Evolutionary conservation across 2,329 filamentous ascomycete species (phyloP).

Genomic region (Cytospora chrysosperma): DNA sequence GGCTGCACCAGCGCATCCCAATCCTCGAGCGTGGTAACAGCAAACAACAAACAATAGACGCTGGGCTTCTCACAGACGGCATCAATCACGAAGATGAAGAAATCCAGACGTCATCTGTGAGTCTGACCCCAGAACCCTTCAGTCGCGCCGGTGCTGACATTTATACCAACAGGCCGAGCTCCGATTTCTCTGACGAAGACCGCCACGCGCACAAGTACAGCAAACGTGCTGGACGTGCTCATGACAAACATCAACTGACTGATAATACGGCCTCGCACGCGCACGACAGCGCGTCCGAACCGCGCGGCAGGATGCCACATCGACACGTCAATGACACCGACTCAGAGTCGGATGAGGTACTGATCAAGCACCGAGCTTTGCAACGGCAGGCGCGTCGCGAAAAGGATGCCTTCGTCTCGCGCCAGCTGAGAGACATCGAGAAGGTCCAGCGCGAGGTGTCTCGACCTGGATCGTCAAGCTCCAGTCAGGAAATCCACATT

Average conservation of each 20-base stretch:
- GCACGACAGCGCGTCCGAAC: background rate
- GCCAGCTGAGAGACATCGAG: conserved; percentile 10
- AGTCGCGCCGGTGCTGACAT: background rate
- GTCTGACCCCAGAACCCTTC: background rate
- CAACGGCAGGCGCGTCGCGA: background rate
- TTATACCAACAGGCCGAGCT: background rate
- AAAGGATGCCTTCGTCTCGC: conserved; percentile 1
- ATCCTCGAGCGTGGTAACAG: background rate
- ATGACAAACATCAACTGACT: background rate
- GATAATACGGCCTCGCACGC: background rate
- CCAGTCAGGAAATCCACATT: conserved; percentile 19
- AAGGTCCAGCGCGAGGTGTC: conserved; percentile 15
- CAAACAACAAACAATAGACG: background rate
- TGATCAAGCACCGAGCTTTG: background rate
- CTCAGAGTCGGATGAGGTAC: conserved; percentile 16
- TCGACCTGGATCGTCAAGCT: conserved; percentile 9
- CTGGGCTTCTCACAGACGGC: background rate
- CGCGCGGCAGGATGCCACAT: conserved; percentile 1
- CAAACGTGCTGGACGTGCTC: conserved; percentile 1
- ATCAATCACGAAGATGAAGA: background rate
- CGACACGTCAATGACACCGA: background rate
- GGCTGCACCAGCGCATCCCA: background rate
- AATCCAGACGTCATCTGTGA: conserved; percentile 10
- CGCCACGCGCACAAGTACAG: conserved; percentile 12
- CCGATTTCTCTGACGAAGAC: conserved; percentile 12